Base-by-base conservation (phyloP, 495 filamentous ascomycete genomes). In the Xylaria acuta region DNA sequence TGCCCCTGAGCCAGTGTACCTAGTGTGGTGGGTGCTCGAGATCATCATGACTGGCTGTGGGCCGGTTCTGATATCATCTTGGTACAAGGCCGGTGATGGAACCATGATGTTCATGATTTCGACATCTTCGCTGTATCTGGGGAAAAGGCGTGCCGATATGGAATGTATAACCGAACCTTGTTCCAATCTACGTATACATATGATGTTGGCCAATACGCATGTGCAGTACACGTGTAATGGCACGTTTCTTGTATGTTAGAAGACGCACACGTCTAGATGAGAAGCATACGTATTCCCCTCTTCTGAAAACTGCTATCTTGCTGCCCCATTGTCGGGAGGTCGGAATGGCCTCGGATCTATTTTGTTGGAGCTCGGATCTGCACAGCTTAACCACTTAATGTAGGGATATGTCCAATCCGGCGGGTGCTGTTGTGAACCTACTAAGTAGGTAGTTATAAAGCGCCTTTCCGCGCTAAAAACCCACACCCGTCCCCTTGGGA, bases 151-250 rank as follows among this genome's bases (percentile, higher is more conserved):
- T 7, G 22, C 16, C 38, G 38, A 30, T 41, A 41, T 49, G 65
- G 65, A 43, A 67, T 41, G 36, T 38, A 22, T 32, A 67, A 56
- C 65, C 65, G 65, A 30, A 67, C 49, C 65, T 41, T 49, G 63
- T 36, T 51, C 30, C 63, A 5, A 67, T 5, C 62, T 41, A 34
- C n/a, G n/a, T n/a, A n/a, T 30, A 22, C 36, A 20, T 11, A 59
- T 59, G 54, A 59, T 58, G 4, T 36, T 8, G 18, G 7, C 45
- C 34, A 41, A 67, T 18, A 47, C 34, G 64, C 32, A 67, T 40
- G 16, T 12, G 34, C 27, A 20, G 32, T 40, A 47, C 47, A 67
- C 25, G 22, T 51, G 30, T 20, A 20, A 36, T 67, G 49, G 36
- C 65, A n/a, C 49, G 65, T 67, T 67, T 56, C 16, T 41, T 30